Evolutionary conservation across 2,329 filamentous ascomycete species (phyloP).

Genomic region (Fusarium napiforme): DNA sequence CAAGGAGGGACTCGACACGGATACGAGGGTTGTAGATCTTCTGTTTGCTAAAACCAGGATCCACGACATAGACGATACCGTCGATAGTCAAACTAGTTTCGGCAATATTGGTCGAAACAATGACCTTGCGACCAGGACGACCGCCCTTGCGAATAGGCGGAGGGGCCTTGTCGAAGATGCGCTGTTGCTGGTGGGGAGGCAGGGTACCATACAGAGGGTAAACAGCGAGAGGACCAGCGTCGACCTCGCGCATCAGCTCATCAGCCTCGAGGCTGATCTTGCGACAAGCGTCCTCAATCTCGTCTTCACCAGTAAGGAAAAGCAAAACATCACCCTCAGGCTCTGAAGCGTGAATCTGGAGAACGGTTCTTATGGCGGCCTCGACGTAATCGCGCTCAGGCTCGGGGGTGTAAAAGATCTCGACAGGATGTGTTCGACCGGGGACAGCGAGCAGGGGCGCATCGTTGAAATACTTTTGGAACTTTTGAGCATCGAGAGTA

Average conservation of each 20-base stretch:
- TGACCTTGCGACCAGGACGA: constrained; percentile 89
- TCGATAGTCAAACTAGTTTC: constrained; percentile 98
- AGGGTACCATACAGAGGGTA: constrained; percentile 96
- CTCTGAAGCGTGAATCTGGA: constrained; percentile 96
- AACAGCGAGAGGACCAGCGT: constrained; percentile 87
- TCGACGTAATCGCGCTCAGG: constrained; percentile 97
- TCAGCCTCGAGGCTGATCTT: constrained; percentile 93
- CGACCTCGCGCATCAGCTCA: constrained; percentile 90
- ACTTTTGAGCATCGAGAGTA: constrained; percentile 96
- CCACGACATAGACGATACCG: constrained; percentile 99
- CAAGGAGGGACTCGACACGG: constrained; percentile 94
- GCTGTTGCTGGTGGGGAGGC: constrained; percentile 91
- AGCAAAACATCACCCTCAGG: constrained; percentile 91
- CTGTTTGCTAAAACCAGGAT: constrained; percentile 98
- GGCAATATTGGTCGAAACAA: constrained; percentile 96
- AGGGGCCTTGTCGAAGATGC: constrained; percentile 92
- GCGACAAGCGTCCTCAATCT: constrained; percentile 95
- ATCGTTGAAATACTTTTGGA: constrained; percentile 96
- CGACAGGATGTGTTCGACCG: constrained; percentile 93
- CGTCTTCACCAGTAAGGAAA: constrained; percentile 97
- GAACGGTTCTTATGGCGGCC: constrained; percentile 90
- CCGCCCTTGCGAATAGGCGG: constrained; percentile 77
- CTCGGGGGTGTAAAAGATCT: constrained; percentile 98
- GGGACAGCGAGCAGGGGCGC: constrained; percentile 94
- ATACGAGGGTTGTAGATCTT: constrained; percentile 99